A percentile compares a stretch with the other conserved stretches of the same genome.
Conservation (phyloP, 352 stramenopile genomes). For the Pythium brassicae region DNA sequence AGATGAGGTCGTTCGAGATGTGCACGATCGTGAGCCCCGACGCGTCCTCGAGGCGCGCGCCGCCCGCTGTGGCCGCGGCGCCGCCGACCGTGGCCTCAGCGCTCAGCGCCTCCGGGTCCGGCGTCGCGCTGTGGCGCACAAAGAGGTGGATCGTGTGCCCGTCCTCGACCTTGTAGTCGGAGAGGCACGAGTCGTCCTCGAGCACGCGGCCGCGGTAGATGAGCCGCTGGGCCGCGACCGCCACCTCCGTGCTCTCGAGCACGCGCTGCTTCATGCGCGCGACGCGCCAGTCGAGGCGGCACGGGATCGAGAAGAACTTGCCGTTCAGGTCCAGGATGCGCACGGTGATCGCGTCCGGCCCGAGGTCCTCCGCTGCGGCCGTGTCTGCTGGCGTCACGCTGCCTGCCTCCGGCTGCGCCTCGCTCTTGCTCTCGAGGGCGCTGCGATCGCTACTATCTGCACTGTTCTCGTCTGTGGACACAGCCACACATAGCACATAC, state of each 20-base stretch:
- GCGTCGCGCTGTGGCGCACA: constrained; percentile 57
- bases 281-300: constrained; percentile 62
- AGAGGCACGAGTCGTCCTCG: constrained; percentile 68
- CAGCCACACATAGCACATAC: too few species aligned
- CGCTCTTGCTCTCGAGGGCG: not conserved
- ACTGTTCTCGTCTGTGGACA: not conserved
- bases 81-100: constrained; percentile 29
- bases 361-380: constrained; percentile 14
- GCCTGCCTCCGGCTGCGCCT: not conserved
- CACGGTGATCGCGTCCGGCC: constrained; percentile 45
- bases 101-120: constrained; percentile 53
- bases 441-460: constrained; percentile 2
- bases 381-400: not conserved
- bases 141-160: constrained; percentile 91
- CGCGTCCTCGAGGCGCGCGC: constrained; percentile 36
- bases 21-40: constrained; percentile 58
- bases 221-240: constrained; percentile 72
- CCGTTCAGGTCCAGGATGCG: constrained; percentile 82
- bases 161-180: constrained; percentile 87
- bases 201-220: constrained; percentile 91
- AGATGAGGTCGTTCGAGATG: constrained; percentile 78
- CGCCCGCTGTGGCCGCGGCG: constrained; percentile 8
- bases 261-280: constrained; percentile 66
- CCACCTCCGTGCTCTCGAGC: constrained; percentile 66
- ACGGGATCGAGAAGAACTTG: constrained; percentile 80